These are phyloP conservation scores for Cytospora paraplurivora DNA, from an alignment of 2,329 filamentous ascomycete species.

Conservation along the genomic window DNA sequence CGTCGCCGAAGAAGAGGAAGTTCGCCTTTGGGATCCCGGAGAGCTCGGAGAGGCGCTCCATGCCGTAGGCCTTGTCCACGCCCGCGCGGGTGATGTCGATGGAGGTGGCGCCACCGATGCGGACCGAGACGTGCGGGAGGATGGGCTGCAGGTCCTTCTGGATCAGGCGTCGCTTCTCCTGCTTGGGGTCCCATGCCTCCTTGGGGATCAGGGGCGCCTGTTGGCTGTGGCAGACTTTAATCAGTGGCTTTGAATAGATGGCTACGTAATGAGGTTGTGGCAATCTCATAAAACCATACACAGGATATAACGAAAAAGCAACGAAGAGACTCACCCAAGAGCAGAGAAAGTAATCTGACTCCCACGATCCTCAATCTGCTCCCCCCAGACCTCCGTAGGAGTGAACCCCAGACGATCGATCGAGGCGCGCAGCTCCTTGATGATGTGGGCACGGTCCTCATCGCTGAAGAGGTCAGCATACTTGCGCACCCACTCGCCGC, in stretches of 20 bases:
- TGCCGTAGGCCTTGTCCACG: conserved; percentile 42
- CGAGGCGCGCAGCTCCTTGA: conserved; percentile 40
- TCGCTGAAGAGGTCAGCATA: conserved; percentile 44
- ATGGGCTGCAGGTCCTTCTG: conserved; percentile 40
- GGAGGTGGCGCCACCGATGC: conserved; percentile 45
- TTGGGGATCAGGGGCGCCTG: conserved; percentile 42
- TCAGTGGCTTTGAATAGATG: background rate
- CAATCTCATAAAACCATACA: no score
- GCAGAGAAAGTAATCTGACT: conserved; percentile 47
- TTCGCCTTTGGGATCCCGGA: conserved; percentile 40
- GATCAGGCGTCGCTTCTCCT: conserved; percentile 43
- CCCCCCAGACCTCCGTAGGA: conserved; percentile 43
- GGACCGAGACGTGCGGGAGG: conserved; percentile 43
- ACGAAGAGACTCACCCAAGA: no score
- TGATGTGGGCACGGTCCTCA: conserved; percentile 36
- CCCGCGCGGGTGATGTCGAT: conserved; percentile 45
- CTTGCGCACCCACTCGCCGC: conserved; percentile 37
- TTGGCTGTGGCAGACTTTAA: conserved; percentile 32
- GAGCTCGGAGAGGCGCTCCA: conserved; percentile 34
- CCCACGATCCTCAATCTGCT: conserved; percentile 44
- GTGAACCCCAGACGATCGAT: conserved; percentile 42
- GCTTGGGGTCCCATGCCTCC: conserved; percentile 43
- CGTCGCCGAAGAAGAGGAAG: conserved; percentile 47
- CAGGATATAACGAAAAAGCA: no score
- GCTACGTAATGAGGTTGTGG: accelerated